Conservation (phyloP, 345 rosid genomes). For the Linum lewisii region DNA sequence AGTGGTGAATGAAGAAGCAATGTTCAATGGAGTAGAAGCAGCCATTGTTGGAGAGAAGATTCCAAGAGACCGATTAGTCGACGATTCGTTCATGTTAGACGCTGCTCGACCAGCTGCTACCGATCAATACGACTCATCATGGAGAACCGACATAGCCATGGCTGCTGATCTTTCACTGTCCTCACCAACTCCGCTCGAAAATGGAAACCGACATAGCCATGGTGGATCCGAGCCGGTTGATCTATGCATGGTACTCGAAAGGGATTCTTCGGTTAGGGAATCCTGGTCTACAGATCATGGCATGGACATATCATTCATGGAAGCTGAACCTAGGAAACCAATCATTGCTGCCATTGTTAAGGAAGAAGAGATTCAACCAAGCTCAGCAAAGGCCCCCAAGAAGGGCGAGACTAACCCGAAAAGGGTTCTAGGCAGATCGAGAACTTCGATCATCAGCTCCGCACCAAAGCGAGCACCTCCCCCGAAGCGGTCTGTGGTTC, state of each 20-base stretch:
- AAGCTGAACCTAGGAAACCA: conserved; percentile 31
- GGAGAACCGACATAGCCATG: conserved; percentile 64
- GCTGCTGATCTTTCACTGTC: conserved; percentile 41
- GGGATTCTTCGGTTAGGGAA: conserved; percentile 29
- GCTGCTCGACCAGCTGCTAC: conserved; percentile 26
- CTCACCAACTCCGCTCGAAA: conserved; percentile 23
- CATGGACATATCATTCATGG: conserved; percentile 41
- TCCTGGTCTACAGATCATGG: conserved; percentile 44
- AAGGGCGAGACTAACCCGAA: conserved; percentile 21
- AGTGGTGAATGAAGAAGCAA: conserved; percentile 21
- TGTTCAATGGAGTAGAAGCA: conserved; percentile 29
- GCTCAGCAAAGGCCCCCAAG: conserved; percentile 17
- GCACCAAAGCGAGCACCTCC: conserved; percentile 38
- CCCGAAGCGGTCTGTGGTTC: conserved; percentile 39
- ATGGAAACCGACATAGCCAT: conserved; percentile 15
- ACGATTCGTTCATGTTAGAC: conserved; percentile 76
- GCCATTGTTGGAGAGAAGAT: conserved; percentile 24
- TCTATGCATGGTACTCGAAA: conserved; percentile 55
- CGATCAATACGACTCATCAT: conserved; percentile 38
- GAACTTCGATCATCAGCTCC: conserved; percentile 17
- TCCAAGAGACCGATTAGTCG: conserved; percentile 30
- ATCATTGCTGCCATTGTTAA: conserved; percentile 2
- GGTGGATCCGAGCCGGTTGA: conserved; percentile 42
- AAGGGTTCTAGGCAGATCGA: conserved; percentile 32
- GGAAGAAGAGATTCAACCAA: conserved; percentile 23